Evolutionary conservation across 148 eudicot genomes (phyloP).

Genomic region (Suaeda aralocaspica): DNA sequence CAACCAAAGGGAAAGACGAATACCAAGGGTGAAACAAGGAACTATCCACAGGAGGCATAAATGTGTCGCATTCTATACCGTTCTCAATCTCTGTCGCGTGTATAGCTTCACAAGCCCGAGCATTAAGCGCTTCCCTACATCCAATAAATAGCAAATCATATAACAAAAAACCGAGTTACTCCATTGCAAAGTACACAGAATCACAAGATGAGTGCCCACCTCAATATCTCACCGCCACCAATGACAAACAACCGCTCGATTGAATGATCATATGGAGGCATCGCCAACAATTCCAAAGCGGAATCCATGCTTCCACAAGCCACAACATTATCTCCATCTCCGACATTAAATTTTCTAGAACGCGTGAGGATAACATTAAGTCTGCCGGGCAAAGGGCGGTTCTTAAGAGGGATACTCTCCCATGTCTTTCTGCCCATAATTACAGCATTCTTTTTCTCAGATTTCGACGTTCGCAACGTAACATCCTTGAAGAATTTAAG

Average conservation of each 20-base stretch:
- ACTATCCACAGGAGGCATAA: conserved; percentile 65
- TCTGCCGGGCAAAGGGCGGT: conserved; percentile 78
- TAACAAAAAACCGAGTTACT: not conserved
- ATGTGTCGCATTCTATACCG: conserved; percentile 75
- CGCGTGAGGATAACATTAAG: conserved; percentile 82
- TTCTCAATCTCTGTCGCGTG: conserved; percentile 79
- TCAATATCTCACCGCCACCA: conserved; percentile 84
- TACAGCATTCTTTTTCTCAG: conserved; percentile 77
- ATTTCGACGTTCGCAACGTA: conserved; percentile 57
- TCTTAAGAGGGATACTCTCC: conserved; percentile 74
- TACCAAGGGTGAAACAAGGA: conserved; percentile 82
- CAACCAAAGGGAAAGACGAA: conserved; percentile 60
- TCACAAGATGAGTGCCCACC: conserved; percentile 31
- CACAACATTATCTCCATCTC: conserved; percentile 58
- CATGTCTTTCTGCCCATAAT: conserved; percentile 98
- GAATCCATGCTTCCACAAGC: conserved; percentile 58
- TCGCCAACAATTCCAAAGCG: conserved; percentile 59
- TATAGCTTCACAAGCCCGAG: conserved; percentile 81
- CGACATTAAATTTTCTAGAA: conserved; percentile 42
- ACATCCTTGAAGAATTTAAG: conserved; percentile 78
- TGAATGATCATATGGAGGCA: conserved; percentile 47
- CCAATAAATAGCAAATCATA: conserved; percentile 17
- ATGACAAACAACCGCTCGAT: conserved; percentile 80
- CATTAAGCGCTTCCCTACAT: conserved; percentile 82
- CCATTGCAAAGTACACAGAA: not conserved